These are phyloP conservation scores for Stagonosporopsis vannaccii DNA, from an alignment of 2,329 filamentous ascomycete genomes.

Conservation along the genomic window DNA sequence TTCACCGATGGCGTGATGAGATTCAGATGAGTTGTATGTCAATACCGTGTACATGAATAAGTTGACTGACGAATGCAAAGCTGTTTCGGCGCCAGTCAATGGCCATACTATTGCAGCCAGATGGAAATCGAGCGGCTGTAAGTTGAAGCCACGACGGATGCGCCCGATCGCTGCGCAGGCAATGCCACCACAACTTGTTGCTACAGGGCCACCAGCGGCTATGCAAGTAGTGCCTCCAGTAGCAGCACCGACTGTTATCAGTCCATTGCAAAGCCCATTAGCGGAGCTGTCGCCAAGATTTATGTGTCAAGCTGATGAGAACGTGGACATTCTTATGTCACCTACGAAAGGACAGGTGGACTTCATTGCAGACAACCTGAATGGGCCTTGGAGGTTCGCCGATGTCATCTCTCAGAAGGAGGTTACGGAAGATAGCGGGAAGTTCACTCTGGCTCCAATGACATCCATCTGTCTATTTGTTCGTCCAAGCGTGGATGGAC, in stretches of 20 bases:
- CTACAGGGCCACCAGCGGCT: background rate
- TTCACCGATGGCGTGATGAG: background rate
- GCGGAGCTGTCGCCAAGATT: conserved; percentile 3
- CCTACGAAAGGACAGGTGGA: background rate
- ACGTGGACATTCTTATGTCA: background rate
- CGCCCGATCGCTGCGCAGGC: background rate
- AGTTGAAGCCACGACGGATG: background rate
- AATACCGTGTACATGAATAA: fast-evolving
- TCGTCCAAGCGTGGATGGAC: background rate
- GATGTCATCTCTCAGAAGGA: background rate
- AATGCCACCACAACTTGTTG: background rate
- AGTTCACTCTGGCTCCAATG: background rate
- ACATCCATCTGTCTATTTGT: background rate
- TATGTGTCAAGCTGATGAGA: background rate
- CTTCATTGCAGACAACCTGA: background rate
- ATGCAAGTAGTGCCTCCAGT: background rate
- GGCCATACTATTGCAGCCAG: background rate
- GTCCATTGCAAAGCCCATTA: background rate
- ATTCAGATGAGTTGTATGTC: background rate
- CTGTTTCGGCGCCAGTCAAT: background rate
- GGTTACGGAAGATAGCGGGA: background rate
- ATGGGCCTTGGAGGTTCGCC: conserved; percentile 2
- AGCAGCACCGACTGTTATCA: background rate
- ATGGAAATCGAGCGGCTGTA: background rate
- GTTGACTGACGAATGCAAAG: background rate